Evolutionary conservation across 2,329 filamentous ascomycete genomes (phyloP), one percentile per base, ranked within the genome.

Genomic region (Fragosphaeria purpurea): DNA sequence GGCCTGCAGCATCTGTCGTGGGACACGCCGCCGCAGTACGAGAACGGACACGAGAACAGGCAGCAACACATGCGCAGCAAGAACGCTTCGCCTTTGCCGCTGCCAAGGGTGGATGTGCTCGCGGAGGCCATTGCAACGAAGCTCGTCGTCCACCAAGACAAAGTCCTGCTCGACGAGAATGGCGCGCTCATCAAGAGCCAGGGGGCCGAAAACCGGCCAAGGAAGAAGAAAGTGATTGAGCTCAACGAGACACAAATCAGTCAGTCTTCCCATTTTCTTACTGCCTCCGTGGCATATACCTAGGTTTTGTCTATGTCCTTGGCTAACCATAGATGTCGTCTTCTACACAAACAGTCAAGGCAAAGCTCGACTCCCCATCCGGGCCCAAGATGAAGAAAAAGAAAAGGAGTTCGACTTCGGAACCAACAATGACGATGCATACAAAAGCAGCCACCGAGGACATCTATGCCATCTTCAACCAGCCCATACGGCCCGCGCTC

Each of bases 351-450:
- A 54, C 58, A 93, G 88, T 97, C 66, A 93, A 95, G 74, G 85
- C 89, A 51, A 96, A 96, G 59, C 73, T 97, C 50, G 88, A 93
- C 61, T 96, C 91, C 2, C 91, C 90, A 0, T 86, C 86, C 0
- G 80, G 83, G n/a, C 82, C 82, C 4, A 97, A 94, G 66, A 76
- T 91, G 50, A 85, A 83, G 56, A 87, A 87, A 22, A 22, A 22
- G 65, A 93, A 86, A 64, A 83, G 82, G 50, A 48, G 47, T 3
- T 60, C 59, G 59, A 65, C 58, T 57, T 71, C 76, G 47, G 91
- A 97, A 66, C 87, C 90, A n/a, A 98, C 93, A 2, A 96, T 98
- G 90, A 98, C 93, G 1, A 80, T 98, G 57, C 89, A 97, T 63
- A 98, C 93, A 10, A 87, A 81, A 59, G 91, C 93, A 57, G 93